These are phyloP conservation scores for Medicago arabica DNA, from an alignment of 306 rosid species.

Conservation along the genomic window DNA sequence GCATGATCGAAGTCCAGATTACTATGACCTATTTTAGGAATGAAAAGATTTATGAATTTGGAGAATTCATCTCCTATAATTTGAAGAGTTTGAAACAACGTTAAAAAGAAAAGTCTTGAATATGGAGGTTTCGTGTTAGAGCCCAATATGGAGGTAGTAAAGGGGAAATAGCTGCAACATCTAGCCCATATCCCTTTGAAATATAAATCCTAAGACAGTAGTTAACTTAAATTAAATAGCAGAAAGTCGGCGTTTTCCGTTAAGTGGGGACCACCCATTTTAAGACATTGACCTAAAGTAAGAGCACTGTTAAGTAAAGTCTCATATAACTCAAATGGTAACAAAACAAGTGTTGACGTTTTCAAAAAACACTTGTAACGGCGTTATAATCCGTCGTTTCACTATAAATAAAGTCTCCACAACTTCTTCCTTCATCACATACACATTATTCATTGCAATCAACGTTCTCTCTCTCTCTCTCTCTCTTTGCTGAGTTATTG, in stretches of 20 bases:
- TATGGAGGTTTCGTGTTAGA: no score
- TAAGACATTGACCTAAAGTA: slow-evolving; percentile 52
- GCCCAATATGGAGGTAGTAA: neutral
- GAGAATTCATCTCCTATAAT: no score
- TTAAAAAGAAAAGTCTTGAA: no score
- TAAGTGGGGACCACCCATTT: slow-evolving; percentile 38
- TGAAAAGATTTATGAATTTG: no score
- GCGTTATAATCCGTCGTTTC: slow-evolving; percentile 70
- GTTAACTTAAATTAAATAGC: neutral
- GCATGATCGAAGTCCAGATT: no score
- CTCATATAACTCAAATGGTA: neutral
- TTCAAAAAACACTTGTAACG: slow-evolving; percentile 55
- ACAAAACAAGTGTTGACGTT: slow-evolving; percentile 53
- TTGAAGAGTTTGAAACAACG: no score
- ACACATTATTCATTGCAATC: slow-evolving; percentile 34
- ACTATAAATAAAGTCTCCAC: slow-evolving; percentile 58
- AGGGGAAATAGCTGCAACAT: neutral
- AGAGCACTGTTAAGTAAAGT: neutral
- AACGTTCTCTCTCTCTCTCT: slow-evolving; percentile 43
- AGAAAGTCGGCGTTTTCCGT: slow-evolving; percentile 60
- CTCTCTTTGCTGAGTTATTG: neutral
- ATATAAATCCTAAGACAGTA: no score
- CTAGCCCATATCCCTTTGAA: neutral
- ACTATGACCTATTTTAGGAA: no score
- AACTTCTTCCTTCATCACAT: slow-evolving; percentile 15